A percentile compares a stretch with the other conserved stretches of the same genome.
Conservation (phyloP, 345 rosid genomes). For the Odontarrhena argentea region DNA sequence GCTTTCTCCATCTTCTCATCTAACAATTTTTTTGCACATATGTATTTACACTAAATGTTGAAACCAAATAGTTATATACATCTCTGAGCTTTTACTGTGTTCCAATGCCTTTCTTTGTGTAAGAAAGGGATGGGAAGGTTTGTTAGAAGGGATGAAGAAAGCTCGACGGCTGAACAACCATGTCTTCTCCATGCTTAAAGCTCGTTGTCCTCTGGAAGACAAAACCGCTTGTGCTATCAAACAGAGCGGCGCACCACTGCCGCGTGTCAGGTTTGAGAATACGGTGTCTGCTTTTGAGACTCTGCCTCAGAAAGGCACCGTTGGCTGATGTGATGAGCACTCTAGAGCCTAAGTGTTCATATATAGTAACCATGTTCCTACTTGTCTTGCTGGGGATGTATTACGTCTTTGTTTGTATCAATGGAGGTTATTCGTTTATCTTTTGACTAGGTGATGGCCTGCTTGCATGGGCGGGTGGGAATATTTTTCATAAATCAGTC, state of each 20-base stretch:
- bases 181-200: conserved; percentile 96
- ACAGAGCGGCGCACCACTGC: conserved; percentile 95
- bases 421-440: background rate
- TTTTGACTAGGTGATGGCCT: too few species aligned
- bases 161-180: conserved; percentile 94
- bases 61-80: background rate
- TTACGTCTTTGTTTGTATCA: background rate
- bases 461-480: too few species aligned
- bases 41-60: too few species aligned
- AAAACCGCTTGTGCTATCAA: conserved; percentile 94
- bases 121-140: conserved; percentile 82
- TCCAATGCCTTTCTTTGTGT: background rate
- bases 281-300: conserved; percentile 97
- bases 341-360: background rate
- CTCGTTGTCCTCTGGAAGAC: conserved; percentile 96
- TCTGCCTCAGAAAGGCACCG: conserved; percentile 82
- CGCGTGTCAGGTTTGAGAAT: conserved; percentile 87
- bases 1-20: conserved; percentile 2
- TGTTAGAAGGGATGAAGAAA: conserved; percentile 96
- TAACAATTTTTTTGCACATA: background rate
- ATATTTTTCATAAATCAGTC: too few species aligned
- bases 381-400: conserved; percentile 7
- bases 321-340: conserved; percentile 29
- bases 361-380: background rate
- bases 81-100: background rate